phyloP scores from a whole-genome alignment of 2,329 filamentous ascomycete genomes.

The Colletotrichum plurivorum region DNA sequence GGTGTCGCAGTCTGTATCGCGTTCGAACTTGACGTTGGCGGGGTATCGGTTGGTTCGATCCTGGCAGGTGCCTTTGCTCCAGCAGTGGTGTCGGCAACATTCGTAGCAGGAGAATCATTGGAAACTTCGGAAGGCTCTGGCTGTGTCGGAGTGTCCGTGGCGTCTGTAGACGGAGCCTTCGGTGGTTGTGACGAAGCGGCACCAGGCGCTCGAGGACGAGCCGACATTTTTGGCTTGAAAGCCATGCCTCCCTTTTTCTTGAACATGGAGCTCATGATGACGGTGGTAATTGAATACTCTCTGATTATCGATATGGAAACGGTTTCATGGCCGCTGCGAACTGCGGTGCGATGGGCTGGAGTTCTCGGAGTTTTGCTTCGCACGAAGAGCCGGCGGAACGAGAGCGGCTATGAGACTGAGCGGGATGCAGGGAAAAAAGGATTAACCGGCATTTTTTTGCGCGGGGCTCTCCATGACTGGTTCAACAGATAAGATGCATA shows the following conservation, averaged over 20 bases:
- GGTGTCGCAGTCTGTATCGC: not conserved
- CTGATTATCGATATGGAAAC: constrained; percentile 10
- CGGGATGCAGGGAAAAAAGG: constrained; percentile 29
- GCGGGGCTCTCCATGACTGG: constrained; percentile 32
- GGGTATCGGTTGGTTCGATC: constrained; percentile 21
- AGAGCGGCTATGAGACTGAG: constrained; percentile 1
- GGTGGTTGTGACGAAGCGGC: constrained; percentile 54
- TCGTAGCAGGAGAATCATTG: not conserved
- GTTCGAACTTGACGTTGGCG: constrained; percentile 27
- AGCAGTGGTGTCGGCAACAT: not conserved
- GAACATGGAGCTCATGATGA: constrained; percentile 75
- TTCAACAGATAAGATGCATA: constrained; percentile 48
- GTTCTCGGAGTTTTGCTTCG: constrained; percentile 14
- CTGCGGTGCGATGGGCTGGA: not conserved
- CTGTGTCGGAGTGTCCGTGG: constrained; percentile 22
- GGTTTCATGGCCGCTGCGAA: constrained; percentile 20
- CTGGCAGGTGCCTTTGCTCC: constrained; percentile 5
- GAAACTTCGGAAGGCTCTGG: not conserved
- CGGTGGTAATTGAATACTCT: constrained; percentile 9
- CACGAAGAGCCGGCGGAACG: constrained; percentile 13
- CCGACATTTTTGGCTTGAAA: constrained; percentile 80
- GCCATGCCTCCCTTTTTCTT: constrained; percentile 74
- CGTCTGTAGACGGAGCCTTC: constrained; percentile 38
- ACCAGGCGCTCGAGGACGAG: constrained; percentile 65
- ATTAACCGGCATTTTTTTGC: constrained; percentile 33